Evolutionary conservation across 2,329 filamentous ascomycete species (phyloP).

Genomic region (Biscogniauxia sp.): DNA sequence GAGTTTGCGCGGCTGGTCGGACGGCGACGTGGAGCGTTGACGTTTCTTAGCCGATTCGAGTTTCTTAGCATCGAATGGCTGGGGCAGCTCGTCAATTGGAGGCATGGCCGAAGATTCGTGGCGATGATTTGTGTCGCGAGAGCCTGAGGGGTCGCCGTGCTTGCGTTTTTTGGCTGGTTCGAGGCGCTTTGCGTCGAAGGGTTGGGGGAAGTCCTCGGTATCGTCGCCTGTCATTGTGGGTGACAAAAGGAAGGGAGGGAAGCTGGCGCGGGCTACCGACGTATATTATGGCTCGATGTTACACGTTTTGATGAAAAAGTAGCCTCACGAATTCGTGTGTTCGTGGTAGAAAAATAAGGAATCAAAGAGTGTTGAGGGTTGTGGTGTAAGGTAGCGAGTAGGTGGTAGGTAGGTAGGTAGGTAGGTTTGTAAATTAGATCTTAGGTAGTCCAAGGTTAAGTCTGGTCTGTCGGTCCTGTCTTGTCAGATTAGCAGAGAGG

Average conservation of each 20-base stretch:
- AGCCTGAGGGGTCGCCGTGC: conserved; percentile 35
- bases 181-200: conserved; percentile 41
- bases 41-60: conserved; percentile 59
- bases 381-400: no score
- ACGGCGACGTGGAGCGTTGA: conserved; percentile 50
- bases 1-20: conserved; percentile 54
- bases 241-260: conserved; percentile 9
- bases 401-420: no score
- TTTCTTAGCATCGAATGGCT: conserved; percentile 59
- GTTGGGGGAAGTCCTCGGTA: conserved; percentile 37
- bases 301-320: no score
- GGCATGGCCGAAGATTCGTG: conserved; percentile 22
- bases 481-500: neutral
- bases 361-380: no score
- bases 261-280: neutral
- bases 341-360: no score
- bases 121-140: conserved; percentile 24
- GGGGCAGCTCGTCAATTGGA: conserved; percentile 47
- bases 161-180: conserved; percentile 41
- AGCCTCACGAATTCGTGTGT: no score
- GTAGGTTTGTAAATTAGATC: neutral
- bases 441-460: no score
- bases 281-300: neutral
- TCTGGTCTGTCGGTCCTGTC: no score
- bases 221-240: conserved; percentile 34